Evolutionary conservation across 2,329 filamentous ascomycete species (phyloP).

Genomic region (Fusarium sp.): DNA sequence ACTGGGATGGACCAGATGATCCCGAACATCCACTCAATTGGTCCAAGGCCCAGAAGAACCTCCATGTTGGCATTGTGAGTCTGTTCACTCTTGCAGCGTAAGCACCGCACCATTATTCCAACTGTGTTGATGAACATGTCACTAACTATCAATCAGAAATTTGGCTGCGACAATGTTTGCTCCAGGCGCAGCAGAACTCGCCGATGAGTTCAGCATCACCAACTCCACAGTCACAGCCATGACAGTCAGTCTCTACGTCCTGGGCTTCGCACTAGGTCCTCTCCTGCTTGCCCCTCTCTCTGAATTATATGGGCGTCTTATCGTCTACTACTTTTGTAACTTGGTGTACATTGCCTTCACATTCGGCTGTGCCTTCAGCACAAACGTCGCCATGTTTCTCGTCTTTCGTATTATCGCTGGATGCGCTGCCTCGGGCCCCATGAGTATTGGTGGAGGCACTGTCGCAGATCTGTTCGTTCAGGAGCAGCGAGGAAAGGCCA

Average conservation of each 20-base stretch:
- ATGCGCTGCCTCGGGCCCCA: slow-evolving; percentile 27
- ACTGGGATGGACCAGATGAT: slow-evolving; percentile 67
- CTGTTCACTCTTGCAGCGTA: slow-evolving; percentile 50
- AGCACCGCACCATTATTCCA: neutral
- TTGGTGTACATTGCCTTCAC: slow-evolving; percentile 14
- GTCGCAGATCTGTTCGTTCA: slow-evolving; percentile 23
- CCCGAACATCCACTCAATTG: slow-evolving; percentile 72
- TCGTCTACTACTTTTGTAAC: slow-evolving; percentile 23
- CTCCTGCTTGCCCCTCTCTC: slow-evolving; percentile 31
- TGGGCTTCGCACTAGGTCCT: slow-evolving; percentile 33
- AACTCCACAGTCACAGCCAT: slow-evolving; percentile 10
- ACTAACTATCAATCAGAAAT: no score
- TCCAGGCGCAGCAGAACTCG: slow-evolving; percentile 21
- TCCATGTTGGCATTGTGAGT: slow-evolving; percentile 57
- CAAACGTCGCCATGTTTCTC: slow-evolving; percentile 22
- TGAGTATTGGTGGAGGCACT: slow-evolving; percentile 30
- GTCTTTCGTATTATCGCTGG: slow-evolving; percentile 25
- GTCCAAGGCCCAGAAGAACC: slow-evolving; percentile 56
- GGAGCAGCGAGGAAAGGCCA: slow-evolving; percentile 63
- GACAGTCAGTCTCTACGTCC: slow-evolving; percentile 22
- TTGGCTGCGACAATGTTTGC: slow-evolving; percentile 37
- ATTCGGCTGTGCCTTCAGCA: slow-evolving; percentile 22
- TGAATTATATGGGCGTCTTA: slow-evolving; percentile 23
- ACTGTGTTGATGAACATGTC: no score
- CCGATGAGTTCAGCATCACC: slow-evolving; percentile 22